Percentiles rank a stretch among this genome's conserved stretches.
These are phyloP conservation scores for Ceriops decandra DNA, from an alignment of 345 rosid species.

Conservation along the genomic window DNA sequence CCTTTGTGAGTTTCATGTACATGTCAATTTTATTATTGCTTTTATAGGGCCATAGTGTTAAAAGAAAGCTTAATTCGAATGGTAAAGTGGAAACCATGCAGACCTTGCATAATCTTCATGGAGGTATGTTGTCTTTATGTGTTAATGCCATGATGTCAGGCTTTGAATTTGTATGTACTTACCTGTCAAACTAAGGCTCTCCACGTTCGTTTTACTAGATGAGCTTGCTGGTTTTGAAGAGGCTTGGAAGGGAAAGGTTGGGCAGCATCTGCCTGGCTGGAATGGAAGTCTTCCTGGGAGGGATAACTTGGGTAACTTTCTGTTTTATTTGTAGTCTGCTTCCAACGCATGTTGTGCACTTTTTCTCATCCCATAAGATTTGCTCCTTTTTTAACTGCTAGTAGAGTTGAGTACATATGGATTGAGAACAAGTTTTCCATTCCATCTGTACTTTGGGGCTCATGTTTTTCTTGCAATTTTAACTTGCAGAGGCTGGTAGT, in stretches of 20 bases:
- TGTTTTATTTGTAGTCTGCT: not conserved
- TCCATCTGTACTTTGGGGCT: no score
- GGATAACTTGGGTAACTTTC: constrained; percentile 15
- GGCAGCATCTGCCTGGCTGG: constrained; percentile 63
- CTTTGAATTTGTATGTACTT: not conserved
- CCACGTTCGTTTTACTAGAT: constrained; percentile 33
- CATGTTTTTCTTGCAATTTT: not conserved
- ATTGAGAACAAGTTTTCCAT: not conserved
- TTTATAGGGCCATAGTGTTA: constrained; percentile 66
- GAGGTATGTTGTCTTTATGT: constrained; percentile 37
- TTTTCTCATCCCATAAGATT: no score
- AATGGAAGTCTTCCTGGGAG: constrained; percentile 39
- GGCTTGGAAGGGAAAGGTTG: constrained; percentile 66
- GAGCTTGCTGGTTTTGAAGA: constrained; percentile 65
- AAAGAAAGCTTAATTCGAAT: constrained; percentile 66
- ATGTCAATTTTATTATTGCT: not conserved
- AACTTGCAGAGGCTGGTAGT: constrained; percentile 17
- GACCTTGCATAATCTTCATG: constrained; percentile 74
- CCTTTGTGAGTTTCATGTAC: not conserved
- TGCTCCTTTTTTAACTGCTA: not conserved
- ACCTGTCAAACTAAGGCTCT: not conserved
- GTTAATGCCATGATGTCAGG: not conserved
- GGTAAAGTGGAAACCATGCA: constrained; percentile 73
- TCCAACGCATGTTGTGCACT: no score
- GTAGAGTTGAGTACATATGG: not conserved